These are phyloP conservation scores for Chlamydomonas eustigma DNA, from an alignment of 139 green algal species.

Conservation along the genomic window DNA sequence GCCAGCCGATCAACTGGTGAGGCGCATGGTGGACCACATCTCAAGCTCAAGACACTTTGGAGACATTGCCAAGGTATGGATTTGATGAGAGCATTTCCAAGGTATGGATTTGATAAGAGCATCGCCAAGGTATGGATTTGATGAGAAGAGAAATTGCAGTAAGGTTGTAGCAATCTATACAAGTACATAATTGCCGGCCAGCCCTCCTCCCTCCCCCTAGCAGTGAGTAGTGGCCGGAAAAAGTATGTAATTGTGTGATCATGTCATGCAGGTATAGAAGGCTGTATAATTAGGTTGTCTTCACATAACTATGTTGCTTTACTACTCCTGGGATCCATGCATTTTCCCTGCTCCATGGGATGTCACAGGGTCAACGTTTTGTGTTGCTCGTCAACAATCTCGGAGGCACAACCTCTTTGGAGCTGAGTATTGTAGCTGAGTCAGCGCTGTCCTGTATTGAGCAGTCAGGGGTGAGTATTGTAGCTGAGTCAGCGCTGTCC, in stretches of 20 bases:
- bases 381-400: conserved; percentile 65
- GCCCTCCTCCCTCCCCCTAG: no score
- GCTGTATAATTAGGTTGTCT: no score
- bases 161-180: no score
- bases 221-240: no score
- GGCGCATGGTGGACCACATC: not conserved
- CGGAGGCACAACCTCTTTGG: conserved; percentile 55
- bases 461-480: conserved; percentile 69
- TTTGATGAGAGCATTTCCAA: not conserved
- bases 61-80: not conserved
- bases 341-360: not conserved
- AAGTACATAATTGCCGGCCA: no score
- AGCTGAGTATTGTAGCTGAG: conserved; percentile 53
- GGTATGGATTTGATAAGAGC: not conserved
- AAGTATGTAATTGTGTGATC: no score
- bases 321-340: not conserved
- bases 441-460: conserved; percentile 30
- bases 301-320: not conserved
- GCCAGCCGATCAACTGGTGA: conserved; percentile 11
- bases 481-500: conserved; percentile 30
- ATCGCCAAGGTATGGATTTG: not conserved
- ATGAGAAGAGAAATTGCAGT: no score
- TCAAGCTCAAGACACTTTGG: not conserved
- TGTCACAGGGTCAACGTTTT: not conserved
- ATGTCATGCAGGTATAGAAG: no score